phyloP scores from a whole-genome alignment of 805 yeast genomes.

The Lachancea mirantina region DNA sequence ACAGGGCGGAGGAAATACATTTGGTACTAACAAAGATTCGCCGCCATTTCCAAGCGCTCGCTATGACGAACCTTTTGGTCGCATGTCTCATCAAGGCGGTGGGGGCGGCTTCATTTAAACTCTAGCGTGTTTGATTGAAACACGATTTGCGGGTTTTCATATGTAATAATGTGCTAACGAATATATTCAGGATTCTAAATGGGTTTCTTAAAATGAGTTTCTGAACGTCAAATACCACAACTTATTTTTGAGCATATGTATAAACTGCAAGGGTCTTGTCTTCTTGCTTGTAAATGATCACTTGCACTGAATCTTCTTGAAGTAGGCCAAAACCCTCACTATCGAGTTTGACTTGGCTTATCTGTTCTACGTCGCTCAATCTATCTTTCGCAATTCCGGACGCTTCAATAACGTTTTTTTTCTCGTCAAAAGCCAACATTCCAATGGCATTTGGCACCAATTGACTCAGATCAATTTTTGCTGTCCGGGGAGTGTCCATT shows the following conservation, averaged over 20 bases:
- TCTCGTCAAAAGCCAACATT: constrained; percentile 26
- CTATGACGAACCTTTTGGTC: constrained; percentile 31
- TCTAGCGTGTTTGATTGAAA: too few relatives aligned
- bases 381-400: constrained; percentile 28
- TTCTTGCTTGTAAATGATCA: constrained; percentile 22
- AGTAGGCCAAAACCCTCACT: constrained; percentile 24
- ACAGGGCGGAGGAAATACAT: constrained; percentile 9
- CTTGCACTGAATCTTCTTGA: constrained; percentile 14
- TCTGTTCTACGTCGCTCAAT: constrained; percentile 19
- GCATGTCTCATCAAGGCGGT: constrained; percentile 8
- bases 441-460: constrained; percentile 25
- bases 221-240: not conserved
- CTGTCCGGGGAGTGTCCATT: too few relatives aligned
- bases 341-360: constrained; percentile 20
- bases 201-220: too few relatives aligned
- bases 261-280: constrained; percentile 26
- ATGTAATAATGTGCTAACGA: too few relatives aligned
- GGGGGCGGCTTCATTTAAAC: constrained; percentile 10
- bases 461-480: constrained; percentile 10
- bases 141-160: too few relatives aligned
- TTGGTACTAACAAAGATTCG: constrained; percentile 6
- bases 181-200: too few relatives aligned
- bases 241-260: too few relatives aligned
- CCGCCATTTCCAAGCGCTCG: constrained; percentile 28
- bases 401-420: constrained; percentile 25